Evolutionary conservation across 495 filamentous ascomycete species (phyloP).

Genomic region (Elasticomyces elasticus): DNA sequence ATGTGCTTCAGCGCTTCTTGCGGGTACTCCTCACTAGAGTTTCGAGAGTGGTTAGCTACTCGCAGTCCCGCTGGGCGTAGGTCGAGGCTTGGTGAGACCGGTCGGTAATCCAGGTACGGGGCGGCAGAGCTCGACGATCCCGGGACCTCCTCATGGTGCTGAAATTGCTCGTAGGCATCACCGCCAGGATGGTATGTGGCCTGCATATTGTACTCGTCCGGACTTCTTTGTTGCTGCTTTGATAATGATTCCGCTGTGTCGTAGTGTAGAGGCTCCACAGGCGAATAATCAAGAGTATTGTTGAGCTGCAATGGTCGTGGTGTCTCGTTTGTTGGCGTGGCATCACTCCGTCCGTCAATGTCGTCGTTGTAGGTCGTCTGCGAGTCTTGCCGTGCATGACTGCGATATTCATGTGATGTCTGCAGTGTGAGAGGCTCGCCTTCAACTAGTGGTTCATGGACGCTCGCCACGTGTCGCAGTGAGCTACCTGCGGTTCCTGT

Average conservation of each 20-base stretch:
- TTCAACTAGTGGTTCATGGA: conserved; percentile 8
- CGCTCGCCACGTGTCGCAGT: conserved; percentile 17
- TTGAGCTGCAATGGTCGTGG: conserved; percentile 20
- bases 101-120: conserved; percentile 4
- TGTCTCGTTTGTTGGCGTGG: conserved; percentile 27
- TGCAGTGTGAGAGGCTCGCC: background rate
- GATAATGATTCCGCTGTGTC: background rate
- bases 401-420: background rate
- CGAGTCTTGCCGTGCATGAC: background rate
- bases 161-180: background rate
- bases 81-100: background rate
- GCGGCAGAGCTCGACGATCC: background rate
- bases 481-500: conserved; percentile 13
- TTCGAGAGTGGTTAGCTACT: conserved; percentile 26
- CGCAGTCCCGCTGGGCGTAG: conserved; percentile 11
- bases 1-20: conserved; percentile 31
- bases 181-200: conserved; percentile 6
- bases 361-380: conserved; percentile 1
- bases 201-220: conserved; percentile 8
- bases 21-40: conserved; percentile 26
- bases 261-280: conserved; percentile 18
- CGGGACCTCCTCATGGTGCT: background rate
- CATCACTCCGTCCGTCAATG: conserved; percentile 22
- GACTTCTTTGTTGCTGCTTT: background rate
- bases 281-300: conserved; percentile 25